phyloP scores from a whole-genome alignment of 345 rosid genomes.

The Schrenkiella parvula region DNA sequence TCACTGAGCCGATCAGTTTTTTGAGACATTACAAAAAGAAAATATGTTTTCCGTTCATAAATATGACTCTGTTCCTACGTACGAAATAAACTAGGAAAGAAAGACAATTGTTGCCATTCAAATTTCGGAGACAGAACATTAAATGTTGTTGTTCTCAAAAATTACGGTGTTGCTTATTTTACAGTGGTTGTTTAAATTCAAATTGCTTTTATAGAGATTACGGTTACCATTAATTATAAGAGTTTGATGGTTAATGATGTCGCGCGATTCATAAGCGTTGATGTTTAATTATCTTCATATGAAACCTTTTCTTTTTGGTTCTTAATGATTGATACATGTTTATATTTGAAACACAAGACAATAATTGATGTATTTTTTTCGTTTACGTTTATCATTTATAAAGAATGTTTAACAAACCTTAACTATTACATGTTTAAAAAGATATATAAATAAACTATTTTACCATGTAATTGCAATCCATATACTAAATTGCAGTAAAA shows the following conservation, averaged over 20 bases:
- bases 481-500: not conserved
- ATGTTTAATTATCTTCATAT: not conserved
- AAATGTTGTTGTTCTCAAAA: conserved; percentile 2
- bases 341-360: not conserved
- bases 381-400: not conserved
- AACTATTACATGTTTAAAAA: not conserved
- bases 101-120: not conserved
- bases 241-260: not conserved
- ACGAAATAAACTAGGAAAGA: not conserved
- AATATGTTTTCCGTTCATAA: not conserved
- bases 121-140: conserved; percentile 7
- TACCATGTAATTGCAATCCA: not conserved
- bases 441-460: not conserved
- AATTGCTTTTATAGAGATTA: not conserved
- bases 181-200: not conserved
- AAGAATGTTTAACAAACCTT: not conserved
- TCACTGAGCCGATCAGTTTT: not conserved
- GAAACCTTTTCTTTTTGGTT: not conserved
- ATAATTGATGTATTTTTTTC: not conserved
- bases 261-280: not conserved
- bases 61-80: not conserved
- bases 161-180: not conserved
- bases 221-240: not conserved
- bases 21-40: not conserved
- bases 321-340: not conserved